Base-by-base conservation (phyloP, 177 flowering plant genomes). In the Vitis hybrid region DNA sequence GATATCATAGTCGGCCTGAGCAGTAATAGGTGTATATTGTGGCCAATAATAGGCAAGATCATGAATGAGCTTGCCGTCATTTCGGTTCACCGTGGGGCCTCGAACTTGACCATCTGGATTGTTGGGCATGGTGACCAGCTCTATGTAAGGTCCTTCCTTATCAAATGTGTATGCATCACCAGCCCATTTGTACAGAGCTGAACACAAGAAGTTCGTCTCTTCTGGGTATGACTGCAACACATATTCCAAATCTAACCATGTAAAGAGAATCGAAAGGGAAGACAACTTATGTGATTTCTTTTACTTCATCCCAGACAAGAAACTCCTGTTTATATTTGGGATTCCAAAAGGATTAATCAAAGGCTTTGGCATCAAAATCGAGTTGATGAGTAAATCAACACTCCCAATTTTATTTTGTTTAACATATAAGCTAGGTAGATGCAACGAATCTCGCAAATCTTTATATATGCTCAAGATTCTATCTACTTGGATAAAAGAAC, bases 11-110 rank as follows among this genome's bases (percentile, higher is more conserved):
- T 86, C 85, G 4, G 80, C 80, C 0, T 77, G 61, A n/a, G 39
- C 29, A 55, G 90, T 82, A 8, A 88, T 88, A 9, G 90, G 79
- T 0, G 87, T 79, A 66, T 82, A 88, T 2, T 86, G 89, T 0
- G 92, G 92, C 92, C 92, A 88, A 60, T 85, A 86, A 51, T 88
- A 86, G 39, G 90, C 90, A n/a, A 88, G 78, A 70, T 88, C 92
- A 71, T 86, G 76, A 29, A 88, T 67, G 1, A 82, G 64, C 65
- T 56, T 79, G n/a, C 87, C 89, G 1, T 67, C 69, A 16, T 45
- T 26, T 9, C 70, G 51, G 39, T 81, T 80, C 67, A 86, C 88
- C 56, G 83, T 83, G 0, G 90, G 64, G 51, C 74, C 71, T 22
- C 86, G 59, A 10, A 69, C 50, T 1, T 50, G 10, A 1, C 88